Percentiles rank a stretch among this genome's conserved stretches.
Evolutionary conservation across 2,329 filamentous ascomycete genomes (phyloP).

Genomic region (Dothiorella sarmentorum): DNA sequence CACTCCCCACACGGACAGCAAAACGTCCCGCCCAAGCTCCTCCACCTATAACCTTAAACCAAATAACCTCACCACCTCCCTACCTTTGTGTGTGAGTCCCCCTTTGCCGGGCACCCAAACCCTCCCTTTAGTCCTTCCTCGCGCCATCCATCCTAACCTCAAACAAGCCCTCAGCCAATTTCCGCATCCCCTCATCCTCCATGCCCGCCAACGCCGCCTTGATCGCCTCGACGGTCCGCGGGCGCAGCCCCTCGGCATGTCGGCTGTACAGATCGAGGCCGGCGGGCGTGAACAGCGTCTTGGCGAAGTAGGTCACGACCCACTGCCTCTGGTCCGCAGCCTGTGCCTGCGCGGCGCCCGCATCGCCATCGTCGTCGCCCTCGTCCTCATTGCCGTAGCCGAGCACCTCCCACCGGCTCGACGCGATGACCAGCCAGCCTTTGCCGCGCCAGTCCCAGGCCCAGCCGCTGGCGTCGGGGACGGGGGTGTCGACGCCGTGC

Average conservation of each 20-base stretch:
- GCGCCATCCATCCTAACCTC: constrained; percentile 34
- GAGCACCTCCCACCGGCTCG: constrained; percentile 76
- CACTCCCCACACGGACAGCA: neutral
- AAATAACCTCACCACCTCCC: neutral
- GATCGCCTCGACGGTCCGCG: constrained; percentile 56
- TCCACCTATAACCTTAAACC: neutral
- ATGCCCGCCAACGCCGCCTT: constrained; percentile 53
- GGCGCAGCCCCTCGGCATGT: constrained; percentile 56
- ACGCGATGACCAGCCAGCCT: constrained; percentile 68
- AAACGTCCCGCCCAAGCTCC: neutral
- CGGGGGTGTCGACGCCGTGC: constrained; percentile 23
- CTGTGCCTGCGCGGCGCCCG: constrained; percentile 3
- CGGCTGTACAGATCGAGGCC: constrained; percentile 76
- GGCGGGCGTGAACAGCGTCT: constrained; percentile 78
- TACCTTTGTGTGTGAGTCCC: neutral
- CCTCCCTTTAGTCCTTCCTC: constrained; percentile 4
- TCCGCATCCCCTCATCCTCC: constrained; percentile 50
- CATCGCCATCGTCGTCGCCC: neutral
- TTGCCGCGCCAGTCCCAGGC: constrained; percentile 69
- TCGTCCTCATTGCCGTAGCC: constrained; percentile 61
- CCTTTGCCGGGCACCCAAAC: neutral
- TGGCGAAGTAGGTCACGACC: constrained; percentile 81
- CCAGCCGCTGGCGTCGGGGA: constrained; percentile 43
- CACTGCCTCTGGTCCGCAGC: constrained; percentile 47
- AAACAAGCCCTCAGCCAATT: constrained; percentile 51